Evolutionary conservation across 768 basidiomycete species (phyloP).

Genomic region (Macrolepiota albuminosa): DNA sequence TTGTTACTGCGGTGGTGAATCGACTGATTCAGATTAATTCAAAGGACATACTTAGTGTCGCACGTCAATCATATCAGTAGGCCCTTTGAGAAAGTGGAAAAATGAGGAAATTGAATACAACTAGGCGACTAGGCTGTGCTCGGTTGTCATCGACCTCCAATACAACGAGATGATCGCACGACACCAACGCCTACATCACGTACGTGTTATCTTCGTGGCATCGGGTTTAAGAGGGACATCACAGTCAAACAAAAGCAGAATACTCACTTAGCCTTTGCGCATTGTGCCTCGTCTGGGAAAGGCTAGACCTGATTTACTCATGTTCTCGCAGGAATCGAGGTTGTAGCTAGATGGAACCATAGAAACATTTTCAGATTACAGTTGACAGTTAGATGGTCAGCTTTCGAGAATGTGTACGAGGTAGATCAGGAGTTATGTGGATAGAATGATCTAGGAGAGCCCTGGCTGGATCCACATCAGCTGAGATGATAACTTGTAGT

Average conservation of each 20-base stretch:
- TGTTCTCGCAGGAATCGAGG: neutral
- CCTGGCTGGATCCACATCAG: neutral
- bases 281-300: neutral
- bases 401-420: too few species aligned
- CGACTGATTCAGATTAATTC: neutral
- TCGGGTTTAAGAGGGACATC: neutral
- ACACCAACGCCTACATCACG: neutral
- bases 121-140: neutral
- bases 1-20: neutral
- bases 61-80: neutral
- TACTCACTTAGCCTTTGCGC: neutral
- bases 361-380: neutral
- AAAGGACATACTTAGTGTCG: neutral
- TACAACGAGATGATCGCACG: neutral
- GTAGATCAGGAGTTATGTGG: too few species aligned
- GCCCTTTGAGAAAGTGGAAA: neutral
- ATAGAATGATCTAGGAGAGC: neutral
- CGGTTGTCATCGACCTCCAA: neutral
- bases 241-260: neutral
- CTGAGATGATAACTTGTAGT: neutral
- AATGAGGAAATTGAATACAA: neutral
- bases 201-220: neutral
- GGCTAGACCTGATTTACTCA: neutral
- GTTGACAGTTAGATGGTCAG: too few species aligned
- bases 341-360: neutral